Base-by-base conservation (phyloP, 2,329 filamentous ascomycete species). In the Epichloe sp. region DNA sequence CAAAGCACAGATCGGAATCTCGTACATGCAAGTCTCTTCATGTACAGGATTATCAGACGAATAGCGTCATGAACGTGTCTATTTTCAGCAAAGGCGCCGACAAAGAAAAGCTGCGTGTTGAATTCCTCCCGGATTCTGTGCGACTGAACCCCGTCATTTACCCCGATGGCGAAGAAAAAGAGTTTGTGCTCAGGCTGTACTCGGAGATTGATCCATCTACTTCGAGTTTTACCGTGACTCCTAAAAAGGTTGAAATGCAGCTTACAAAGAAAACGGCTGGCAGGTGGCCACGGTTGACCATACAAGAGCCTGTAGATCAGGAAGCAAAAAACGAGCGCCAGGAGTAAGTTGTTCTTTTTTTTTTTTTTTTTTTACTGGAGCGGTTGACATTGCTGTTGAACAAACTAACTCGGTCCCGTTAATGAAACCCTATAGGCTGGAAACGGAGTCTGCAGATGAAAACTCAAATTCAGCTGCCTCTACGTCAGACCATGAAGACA, bases 231-330 rank as follows among this genome's bases (percentile, higher is more conserved):
- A 77, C 73, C 1, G 77, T 94, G 50, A 83, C 85, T 42, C 75
- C 84, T 1, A 88, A 82, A 60, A 95, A 95, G 65, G 75, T 95
- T 50, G 89, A 95, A 65, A 71, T 95, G 38, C 76, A 71, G 11
- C 75, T 95, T 15, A 75, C 75, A 54, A 95, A 95, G 66, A 71
- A 74, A 41, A 73, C 65, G 1, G 66, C 77, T 0, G 84, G 83
- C 6, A 90, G 87, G 63, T 93, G 88, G 88, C 65, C 74, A 0
- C 54, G 59, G 31, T 50, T 68, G 6, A 58, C 56, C 51, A 58
- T 54, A 47, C 49, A 47, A 11, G 48, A 44, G n/a, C 37, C 15
- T 4, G 47, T 17, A 47, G 2, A 21, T 26, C 34, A 42, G 8
- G 43, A 56, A 2, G 26, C 34, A 2, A 47, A 48, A 8, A 49